phyloP scores from a whole-genome alignment of 148 eudicot genomes.

The Polygonum maritimum region DNA sequence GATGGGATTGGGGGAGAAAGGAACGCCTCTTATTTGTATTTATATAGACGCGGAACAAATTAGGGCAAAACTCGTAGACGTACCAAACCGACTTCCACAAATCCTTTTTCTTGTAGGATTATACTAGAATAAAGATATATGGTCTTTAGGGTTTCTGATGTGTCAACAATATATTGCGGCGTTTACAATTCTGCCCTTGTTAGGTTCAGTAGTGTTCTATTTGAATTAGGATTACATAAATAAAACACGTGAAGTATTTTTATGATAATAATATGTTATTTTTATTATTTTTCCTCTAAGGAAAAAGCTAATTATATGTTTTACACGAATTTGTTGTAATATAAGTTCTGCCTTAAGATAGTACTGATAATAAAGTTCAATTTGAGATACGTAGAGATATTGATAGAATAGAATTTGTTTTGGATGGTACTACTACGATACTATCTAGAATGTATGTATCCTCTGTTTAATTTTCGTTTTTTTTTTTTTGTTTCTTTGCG shows the following conservation, averaged over 20 bases:
- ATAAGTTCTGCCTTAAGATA: too few relatives aligned
- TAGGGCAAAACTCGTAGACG: constrained; percentile 10
- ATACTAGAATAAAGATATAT: background rate
- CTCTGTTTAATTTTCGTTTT: background rate
- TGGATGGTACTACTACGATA: too few relatives aligned
- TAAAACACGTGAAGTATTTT: background rate
- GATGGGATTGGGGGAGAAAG: background rate
- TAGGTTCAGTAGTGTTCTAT: background rate
- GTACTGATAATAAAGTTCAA: too few relatives aligned
- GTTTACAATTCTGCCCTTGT: background rate
- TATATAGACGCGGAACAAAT: background rate
- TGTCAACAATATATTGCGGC: background rate
- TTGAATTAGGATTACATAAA: background rate
- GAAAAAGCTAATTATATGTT: background rate
- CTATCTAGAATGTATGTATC: background rate
- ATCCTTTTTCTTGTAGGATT: background rate
- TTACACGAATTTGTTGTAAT: too few relatives aligned
- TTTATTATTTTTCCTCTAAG: background rate
- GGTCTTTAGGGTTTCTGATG: background rate
- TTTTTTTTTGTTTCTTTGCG: background rate
- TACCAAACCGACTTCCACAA: constrained; percentile 11
- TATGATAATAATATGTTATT: background rate
- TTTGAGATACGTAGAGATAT: too few relatives aligned
- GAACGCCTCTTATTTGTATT: background rate
- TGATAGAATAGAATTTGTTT: too few relatives aligned